A percentile compares a stretch with the other conserved stretches of the same genome.
Conservation (phyloP, 73 alveolate genomes). For the Breviolum minutum region DNA sequence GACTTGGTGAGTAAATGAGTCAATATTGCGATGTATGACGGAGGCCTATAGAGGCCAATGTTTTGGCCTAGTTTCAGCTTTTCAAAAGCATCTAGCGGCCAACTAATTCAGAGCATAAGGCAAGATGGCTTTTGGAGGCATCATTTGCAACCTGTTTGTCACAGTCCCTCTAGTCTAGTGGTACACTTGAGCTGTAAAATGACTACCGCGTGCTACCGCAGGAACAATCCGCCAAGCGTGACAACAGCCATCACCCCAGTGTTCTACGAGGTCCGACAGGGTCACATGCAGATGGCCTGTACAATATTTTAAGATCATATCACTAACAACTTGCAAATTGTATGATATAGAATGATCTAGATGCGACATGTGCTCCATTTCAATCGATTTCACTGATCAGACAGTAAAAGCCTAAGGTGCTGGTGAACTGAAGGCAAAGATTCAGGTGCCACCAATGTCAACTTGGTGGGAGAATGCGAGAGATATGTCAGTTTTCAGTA, state of each 20-base stretch:
- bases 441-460: neutral
- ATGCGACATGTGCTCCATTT: neutral
- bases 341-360: neutral
- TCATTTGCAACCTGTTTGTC: too few relatives aligned
- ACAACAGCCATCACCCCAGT: neutral
- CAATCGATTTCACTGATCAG: too few relatives aligned
- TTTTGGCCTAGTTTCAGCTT: too few relatives aligned
- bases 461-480: neutral
- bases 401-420: neutral
- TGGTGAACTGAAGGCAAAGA: conserved; percentile 8
- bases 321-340: neutral
- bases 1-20: too few relatives aligned
- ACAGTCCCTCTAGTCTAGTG: too few relatives aligned
- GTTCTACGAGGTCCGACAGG: neutral
- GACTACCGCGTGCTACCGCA: neutral
- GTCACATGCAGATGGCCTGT: neutral
- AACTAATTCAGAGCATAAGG: too few relatives aligned
- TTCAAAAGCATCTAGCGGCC: too few relatives aligned
- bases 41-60: too few relatives aligned
- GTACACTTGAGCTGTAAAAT: too few relatives aligned
- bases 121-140: too few relatives aligned
- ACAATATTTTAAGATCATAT: too few relatives aligned
- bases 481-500: neutral
- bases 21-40: too few relatives aligned
- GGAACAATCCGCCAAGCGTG: conserved; percentile 45